Conservation (phyloP, 1,284 basidiomycete genomes). For the Stereum hirsutum region DNA sequence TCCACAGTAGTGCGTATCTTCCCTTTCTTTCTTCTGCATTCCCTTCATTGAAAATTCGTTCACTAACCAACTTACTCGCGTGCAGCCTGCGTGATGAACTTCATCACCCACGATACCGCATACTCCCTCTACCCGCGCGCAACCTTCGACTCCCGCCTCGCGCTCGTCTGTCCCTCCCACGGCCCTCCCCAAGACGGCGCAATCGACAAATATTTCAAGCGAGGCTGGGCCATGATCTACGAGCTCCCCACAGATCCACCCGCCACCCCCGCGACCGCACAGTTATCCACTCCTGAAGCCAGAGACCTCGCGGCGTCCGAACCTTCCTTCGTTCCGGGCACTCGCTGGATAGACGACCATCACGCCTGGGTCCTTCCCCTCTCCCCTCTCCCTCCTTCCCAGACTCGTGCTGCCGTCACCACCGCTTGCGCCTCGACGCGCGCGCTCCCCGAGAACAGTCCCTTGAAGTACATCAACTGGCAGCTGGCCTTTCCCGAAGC, state of each 20-base stretch:
- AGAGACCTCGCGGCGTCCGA: background rate
- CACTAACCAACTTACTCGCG: background rate
- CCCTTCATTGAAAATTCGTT: too few relatives aligned
- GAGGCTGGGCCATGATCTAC: slow-evolving; percentile 18
- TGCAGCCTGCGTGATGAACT: slow-evolving; percentile 16
- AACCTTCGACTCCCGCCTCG: slow-evolving; percentile 11
- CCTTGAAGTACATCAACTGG: background rate
- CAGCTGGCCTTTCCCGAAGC: background rate
- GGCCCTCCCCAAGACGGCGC: background rate
- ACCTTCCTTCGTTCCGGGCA: slow-evolving; percentile 2
- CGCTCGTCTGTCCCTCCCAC: slow-evolving; percentile 3
- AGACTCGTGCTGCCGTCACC: background rate
- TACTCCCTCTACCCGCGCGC: slow-evolving; percentile 15
- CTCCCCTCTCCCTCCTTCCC: slow-evolving; percentile 10
- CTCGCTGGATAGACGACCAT: slow-evolving; percentile 18
- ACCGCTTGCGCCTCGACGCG: too few relatives aligned
- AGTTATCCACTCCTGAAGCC: too few relatives aligned
- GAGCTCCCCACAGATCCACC: background rate
- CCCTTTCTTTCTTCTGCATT: background rate
- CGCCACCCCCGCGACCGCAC: background rate
- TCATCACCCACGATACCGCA: slow-evolving; percentile 12
- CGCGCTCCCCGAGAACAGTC: too few relatives aligned
- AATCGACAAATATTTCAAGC: slow-evolving; percentile 18
- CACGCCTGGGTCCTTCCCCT: slow-evolving; percentile 21
- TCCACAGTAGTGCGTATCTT: slow-evolving; percentile 32